Conservation (phyloP, 148 eudicot species). For the Spergularia bocconei region DNA sequence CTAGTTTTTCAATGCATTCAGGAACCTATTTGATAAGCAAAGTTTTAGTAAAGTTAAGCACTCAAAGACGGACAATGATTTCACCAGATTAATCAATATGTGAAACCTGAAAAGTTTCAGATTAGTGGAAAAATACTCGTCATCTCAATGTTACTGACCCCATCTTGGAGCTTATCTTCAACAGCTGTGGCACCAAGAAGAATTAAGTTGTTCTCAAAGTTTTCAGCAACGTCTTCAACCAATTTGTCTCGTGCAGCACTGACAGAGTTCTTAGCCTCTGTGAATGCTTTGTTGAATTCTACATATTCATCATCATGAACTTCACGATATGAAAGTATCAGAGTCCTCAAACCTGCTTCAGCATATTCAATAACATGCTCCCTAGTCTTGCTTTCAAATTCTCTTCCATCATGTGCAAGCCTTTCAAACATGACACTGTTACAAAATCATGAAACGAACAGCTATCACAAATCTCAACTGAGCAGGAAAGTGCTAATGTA, state of each 20-base stretch:
- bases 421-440: constrained; percentile 64
- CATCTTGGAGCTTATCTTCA: constrained; percentile 70
- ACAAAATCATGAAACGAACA: neutral
- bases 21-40: constrained; percentile 43
- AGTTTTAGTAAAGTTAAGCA: neutral
- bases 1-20: constrained; percentile 68
- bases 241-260: constrained; percentile 49
- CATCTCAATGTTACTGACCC: constrained; percentile 32
- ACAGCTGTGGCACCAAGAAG: constrained; percentile 77
- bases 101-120: neutral
- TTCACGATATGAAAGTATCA: constrained; percentile 57
- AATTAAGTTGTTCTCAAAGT: constrained; percentile 49
- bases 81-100: neutral
- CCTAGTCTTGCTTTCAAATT: constrained; percentile 47
- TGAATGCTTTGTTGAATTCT: constrained; percentile 38
- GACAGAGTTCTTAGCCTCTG: constrained; percentile 43
- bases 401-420: constrained; percentile 44
- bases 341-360: constrained; percentile 64
- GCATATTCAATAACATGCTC: constrained; percentile 53
- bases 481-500: neutral
- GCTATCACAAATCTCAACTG: constrained; percentile 5
- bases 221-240: constrained; percentile 46
- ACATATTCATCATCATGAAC: constrained; percentile 44
- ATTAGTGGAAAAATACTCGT: neutral
- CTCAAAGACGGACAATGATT: neutral